Evolutionary conservation across 2,329 filamentous ascomycete genomes (phyloP), one percentile per base, ranked within the genome.

Genomic region (Fusarium neocosmosporiellum): DNA sequence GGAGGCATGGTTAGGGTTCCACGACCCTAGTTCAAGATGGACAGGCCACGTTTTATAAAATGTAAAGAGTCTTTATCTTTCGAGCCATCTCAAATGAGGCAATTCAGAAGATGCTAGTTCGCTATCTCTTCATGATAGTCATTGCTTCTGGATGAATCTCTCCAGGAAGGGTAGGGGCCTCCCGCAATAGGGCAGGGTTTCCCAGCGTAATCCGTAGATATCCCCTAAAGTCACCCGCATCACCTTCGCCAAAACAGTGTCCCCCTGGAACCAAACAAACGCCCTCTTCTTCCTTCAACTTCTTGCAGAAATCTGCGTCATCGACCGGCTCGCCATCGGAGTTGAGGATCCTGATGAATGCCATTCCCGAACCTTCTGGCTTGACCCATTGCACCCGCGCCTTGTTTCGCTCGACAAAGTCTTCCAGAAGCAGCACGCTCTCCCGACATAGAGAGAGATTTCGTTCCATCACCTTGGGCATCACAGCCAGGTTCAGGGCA

Each of bases 401-500:
- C 10, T 48, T 27, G 22, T 24, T 48, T 48, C 22, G 20, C 7
- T 48, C 18, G 22, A 48, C 43, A 48, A 48, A 48, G 43, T 27
- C 22, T 48, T 48, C 43, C 4, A 27, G 43, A 48, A 48, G 22
- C 22, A 48, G 7, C 4, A 48, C 24, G 4, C 43, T 48, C 7
- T 48, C 43, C 7, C 14, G 7, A 27, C 43, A 48, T 48, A 27
- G 22, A 27, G 43, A 48, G 18, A 53, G 27, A 36, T 94, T 88
- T 16, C 92, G 91, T 31, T 85, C 83, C 2, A 88, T 83, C 10
- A 86, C 73, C 1, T 74, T 72, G 1, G 78, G 76, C 31, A 82
- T 78, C 1, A 88, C 85, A 0, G 78, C 69, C 3, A 76, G 69
- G 6, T 89, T 88, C 8, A 97, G 83, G 0, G 95, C 94, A 76